Evolutionary conservation across 2,329 filamentous ascomycete genomes (phyloP), one percentile per base, ranked within the genome.

Genomic region (Colletotrichum ledebouriae): DNA sequence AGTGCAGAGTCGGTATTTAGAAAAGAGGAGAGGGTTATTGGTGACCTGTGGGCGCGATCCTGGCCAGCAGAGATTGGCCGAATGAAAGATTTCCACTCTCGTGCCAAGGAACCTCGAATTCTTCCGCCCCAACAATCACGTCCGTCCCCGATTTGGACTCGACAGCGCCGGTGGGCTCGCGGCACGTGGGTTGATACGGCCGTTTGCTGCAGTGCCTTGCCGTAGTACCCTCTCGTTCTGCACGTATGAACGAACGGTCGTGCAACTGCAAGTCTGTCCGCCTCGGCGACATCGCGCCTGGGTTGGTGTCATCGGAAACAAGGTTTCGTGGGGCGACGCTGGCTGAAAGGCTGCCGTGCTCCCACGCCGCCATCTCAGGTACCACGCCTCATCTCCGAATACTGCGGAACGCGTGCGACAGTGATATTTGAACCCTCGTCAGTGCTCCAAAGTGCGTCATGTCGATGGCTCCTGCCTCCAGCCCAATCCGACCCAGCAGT

Each of bases 251-350:
- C 53, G 25, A 57, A n/a, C 15, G 12, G 22, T 39, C 42, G 57
- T 50, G 57, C 47, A n/a, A 47, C 56, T 34, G 37, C 44, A 44
- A 50, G 49, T 57, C 17, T 63, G 63, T 61, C n/a, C 59, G 53
- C 56, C 41, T 60, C 46, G 2, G 49, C 12, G 15, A 37, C 34
- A 46, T 33, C 41, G 33, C 13, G 41, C 42, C 41, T 61, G 63
- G n/a, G 25, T 25, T 25, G 25, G 4, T 25, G 25, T 20, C 47
- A 20, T 53, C 11, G 22, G 41, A 47, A 61, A 53, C 63, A 61
- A 66, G 57, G 49, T 66, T 61, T 61, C 63, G 57, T 34, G 22
- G 57, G 57, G 63, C 29, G 41, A 56, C 33, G 57, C 55, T 55
- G 49, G 11, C 47, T 61, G 47, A 44, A 17, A 50, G 33, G 41